Conservation (phyloP, 352 stramenopile genomes). For the Pythium plurisporium region DNA sequence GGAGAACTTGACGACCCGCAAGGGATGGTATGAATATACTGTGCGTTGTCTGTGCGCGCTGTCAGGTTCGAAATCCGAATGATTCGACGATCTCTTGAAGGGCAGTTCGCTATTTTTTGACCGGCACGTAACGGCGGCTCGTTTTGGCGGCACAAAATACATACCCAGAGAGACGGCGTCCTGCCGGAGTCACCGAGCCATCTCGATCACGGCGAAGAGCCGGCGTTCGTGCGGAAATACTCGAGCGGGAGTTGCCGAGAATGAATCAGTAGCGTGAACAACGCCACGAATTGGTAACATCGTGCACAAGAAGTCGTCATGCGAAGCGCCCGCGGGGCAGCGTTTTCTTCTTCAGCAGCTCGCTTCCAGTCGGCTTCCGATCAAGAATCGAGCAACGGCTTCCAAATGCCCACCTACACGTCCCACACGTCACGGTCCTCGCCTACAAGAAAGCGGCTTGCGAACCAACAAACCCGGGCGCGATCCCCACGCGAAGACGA, state of each 20-base stretch:
- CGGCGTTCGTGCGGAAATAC: too few species aligned
- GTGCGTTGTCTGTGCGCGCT: too few species aligned
- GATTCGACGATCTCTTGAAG: background rate
- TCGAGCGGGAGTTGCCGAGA: background rate
- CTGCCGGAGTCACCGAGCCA: background rate
- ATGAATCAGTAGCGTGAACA: background rate
- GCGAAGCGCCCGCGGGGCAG: background rate
- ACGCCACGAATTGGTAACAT: background rate
- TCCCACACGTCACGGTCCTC: slow-evolving; percentile 33
- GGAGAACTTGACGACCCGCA: too few species aligned
- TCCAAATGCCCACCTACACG: slow-evolving; percentile 44
- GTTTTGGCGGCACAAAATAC: too few species aligned
- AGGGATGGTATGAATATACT: too few species aligned
- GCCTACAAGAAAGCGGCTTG: slow-evolving; percentile 8
- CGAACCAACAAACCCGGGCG: background rate
- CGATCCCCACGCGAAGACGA: background rate
- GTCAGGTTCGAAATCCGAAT: background rate
- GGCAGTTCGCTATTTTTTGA: background rate
- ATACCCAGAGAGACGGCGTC: background rate
- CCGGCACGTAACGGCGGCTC: background rate
- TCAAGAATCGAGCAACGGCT: slow-evolving; percentile 13
- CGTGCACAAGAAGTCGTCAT: background rate
- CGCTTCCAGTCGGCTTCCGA: slow-evolving; percentile 5
- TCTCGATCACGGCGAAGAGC: background rate
- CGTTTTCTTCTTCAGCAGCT: slow-evolving; percentile 5